Evolutionary conservation across 805 yeast genomes (phyloP), one percentile per base, ranked within the genome.

Genomic region (Candida jianshihensis): DNA sequence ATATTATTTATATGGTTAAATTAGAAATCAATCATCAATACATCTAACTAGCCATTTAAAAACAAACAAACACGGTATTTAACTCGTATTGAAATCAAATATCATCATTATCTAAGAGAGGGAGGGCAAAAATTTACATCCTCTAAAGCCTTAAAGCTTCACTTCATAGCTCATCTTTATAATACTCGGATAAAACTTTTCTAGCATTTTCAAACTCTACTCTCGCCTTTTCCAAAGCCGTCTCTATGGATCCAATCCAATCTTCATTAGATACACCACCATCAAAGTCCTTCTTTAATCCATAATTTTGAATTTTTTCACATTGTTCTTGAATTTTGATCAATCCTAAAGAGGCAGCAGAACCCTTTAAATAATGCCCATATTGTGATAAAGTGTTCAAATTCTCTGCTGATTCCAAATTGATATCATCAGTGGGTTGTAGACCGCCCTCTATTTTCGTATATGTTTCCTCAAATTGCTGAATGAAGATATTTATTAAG

Each of bases 361-460:
- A 81, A 31, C 98, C 98, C 57, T 92, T 92, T 38, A 92, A 68
- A 54, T 86, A 92, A 57, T 92, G 98, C 12, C 98, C 98, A 48
- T 83, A 63, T 12, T 78, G 68, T 16, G 89, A 80, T 38, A 92
- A 63, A 42, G 76, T 68, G 27, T 64, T 70, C 40, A 88, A 66
- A 32, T 19, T 18, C 8, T 47, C 50, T 12, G 48, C 47, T 20
- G 41, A 26, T n/a, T n/a, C n/a, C n/a, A n/a, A n/a, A 19, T 70
- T 61, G 17, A 11, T 26, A 26, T n/a, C 18, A 13, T 60, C 59
- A 24, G 65, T 17, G 4, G 12, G 24, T n/a, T n/a, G 66, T 2
- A 66, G 42, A 22, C 55, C 56, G 7, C 61, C 61, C 38, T 79
- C 81, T 56, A 92, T 83, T 43, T 84, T 76, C 26, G 60, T 64